Conservation (phyloP, 2,329 filamentous ascomycete species). For the Cladophialophora carrionii region DNA sequence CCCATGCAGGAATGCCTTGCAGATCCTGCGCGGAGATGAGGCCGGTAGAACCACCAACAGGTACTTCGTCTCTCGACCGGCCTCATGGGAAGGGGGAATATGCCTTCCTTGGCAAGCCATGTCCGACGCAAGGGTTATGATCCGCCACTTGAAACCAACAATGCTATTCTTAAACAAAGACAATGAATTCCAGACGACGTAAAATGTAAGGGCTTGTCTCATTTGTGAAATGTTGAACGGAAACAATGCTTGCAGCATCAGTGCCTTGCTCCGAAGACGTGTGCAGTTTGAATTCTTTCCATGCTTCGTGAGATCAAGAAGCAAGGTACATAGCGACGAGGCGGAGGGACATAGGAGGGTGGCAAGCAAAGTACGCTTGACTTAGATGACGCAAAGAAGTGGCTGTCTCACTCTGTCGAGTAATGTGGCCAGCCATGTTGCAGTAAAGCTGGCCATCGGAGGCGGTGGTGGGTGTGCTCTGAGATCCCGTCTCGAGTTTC, state of each 20-base stretch:
- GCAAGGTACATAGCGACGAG: conserved; percentile 8
- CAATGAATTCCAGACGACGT: conserved; percentile 15
- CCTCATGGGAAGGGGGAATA: conserved; percentile 11
- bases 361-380: not conserved
- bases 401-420: not conserved
- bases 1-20: conserved; percentile 24
- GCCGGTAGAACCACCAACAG: conserved; percentile 1
- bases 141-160: conserved; percentile 12
- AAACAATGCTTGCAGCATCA: conserved; percentile 1
- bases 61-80: conserved; percentile 4
- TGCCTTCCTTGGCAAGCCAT: conserved; percentile 15
- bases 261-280: conserved; percentile 5
- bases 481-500: not conserved
- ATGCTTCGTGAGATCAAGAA: conserved; percentile 14
- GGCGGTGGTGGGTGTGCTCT: not conserved
- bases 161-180: conserved; percentile 19
- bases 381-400: not conserved
- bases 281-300: conserved; percentile 16
- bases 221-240: conserved; percentile 1
- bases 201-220: conserved; percentile 21
- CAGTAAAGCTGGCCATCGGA: not conserved
- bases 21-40: conserved; percentile 16
- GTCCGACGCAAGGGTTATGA: conserved; percentile 30
- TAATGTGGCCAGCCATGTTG: not conserved
- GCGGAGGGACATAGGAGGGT: not conserved